Conservation (phyloP, 2,329 filamentous ascomycete species). For the Claviceps africana region DNA sequence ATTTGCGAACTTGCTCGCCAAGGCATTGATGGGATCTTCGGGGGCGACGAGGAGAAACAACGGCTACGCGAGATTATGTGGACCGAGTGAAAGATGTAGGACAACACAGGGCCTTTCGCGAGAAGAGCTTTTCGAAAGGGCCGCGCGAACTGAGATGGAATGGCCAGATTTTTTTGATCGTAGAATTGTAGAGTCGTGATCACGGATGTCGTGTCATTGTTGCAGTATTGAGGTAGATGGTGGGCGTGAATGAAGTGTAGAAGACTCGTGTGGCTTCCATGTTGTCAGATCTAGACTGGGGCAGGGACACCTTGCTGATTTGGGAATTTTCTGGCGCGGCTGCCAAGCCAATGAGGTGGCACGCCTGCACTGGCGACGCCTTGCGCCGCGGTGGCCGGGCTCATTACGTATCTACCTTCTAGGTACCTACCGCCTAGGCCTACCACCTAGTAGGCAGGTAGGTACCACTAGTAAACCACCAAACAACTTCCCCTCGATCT, state of each 20-base stretch:
- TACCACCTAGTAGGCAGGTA: too few relatives aligned
- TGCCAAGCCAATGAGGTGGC: constrained; percentile 5
- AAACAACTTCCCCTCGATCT: constrained; percentile 1
- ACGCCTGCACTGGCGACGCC: not conserved
- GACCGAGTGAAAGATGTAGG: constrained; percentile 9
- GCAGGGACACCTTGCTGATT: not conserved
- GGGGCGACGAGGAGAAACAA: constrained; percentile 44
- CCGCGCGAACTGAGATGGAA: not conserved
- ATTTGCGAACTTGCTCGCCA: constrained; percentile 43
- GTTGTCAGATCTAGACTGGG: not conserved
- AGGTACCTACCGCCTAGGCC: too few relatives aligned
- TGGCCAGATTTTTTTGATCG: too few relatives aligned
- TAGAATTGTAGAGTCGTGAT: not conserved
- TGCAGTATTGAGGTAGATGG: not conserved
- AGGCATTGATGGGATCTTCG: constrained; percentile 53
- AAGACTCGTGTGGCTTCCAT: too few relatives aligned
- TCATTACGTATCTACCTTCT: too few relatives aligned
- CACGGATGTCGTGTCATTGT: not conserved
- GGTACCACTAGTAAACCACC: not conserved
- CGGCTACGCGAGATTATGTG: constrained; percentile 40
- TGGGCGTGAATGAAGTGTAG: not conserved
- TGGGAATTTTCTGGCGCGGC: not conserved
- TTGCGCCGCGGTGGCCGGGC: not conserved
- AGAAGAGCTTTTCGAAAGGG: not conserved
- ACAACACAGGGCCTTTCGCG: not conserved